phyloP scores from a whole-genome alignment of 176 grass and related monocot species.

The Paspalum notatum region DNA sequence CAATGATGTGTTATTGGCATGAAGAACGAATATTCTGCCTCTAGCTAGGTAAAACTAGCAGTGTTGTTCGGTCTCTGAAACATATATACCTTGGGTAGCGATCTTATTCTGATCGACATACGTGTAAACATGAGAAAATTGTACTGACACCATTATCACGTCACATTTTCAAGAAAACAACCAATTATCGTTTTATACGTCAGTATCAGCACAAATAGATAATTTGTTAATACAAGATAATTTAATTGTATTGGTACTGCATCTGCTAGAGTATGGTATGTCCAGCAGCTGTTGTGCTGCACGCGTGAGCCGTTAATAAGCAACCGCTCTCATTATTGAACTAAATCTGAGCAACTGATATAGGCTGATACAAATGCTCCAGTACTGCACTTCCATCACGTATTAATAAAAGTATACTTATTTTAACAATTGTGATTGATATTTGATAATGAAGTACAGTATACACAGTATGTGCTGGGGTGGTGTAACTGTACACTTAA shows the following conservation, averaged over 20 bases:
- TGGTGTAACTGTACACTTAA: neutral
- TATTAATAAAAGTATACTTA: neutral
- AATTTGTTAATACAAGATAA: neutral
- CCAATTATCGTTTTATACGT: too few relatives aligned
- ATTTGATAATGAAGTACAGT: too few relatives aligned
- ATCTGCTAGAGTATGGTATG: neutral
- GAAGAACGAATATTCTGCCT: conserved; percentile 6
- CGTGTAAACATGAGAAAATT: neutral
- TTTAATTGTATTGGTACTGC: neutral
- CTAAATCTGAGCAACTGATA: neutral
- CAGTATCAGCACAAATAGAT: neutral
- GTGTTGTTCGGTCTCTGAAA: neutral
- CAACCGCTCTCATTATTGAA: neutral
- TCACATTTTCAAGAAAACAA: neutral
- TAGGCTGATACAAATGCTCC: too few relatives aligned
- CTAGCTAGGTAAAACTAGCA: neutral
- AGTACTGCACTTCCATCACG: neutral
- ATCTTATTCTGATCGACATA: neutral
- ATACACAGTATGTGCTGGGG: neutral
- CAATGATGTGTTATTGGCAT: neutral
- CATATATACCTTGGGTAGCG: neutral
- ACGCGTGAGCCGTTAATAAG: neutral
- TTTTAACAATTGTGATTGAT: neutral
- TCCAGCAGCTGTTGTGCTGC: neutral
- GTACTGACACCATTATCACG: neutral